Evolutionary conservation across 2,329 filamentous ascomycete species (phyloP).

Genomic region (Beauveria australis): DNA sequence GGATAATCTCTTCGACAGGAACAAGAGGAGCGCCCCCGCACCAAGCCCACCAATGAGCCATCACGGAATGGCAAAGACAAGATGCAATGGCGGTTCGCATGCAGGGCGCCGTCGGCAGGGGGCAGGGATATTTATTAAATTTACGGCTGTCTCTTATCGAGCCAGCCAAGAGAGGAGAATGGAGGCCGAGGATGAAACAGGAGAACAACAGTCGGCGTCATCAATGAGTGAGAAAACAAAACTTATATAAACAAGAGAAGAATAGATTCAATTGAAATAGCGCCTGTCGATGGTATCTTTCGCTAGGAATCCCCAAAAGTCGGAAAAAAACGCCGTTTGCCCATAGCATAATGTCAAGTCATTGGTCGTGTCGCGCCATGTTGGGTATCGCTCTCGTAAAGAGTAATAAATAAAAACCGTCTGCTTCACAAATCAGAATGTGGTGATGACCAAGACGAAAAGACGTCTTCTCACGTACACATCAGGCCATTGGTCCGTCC

Average conservation of each 20-base stretch:
- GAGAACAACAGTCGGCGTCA: not conserved
- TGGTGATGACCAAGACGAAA: not conserved
- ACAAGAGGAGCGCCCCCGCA: not conserved
- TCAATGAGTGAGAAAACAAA: not conserved
- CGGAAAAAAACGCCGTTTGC: slow-evolving; percentile 2
- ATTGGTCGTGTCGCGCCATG: slow-evolving; percentile 5
- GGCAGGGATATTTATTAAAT: no score
- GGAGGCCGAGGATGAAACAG: not conserved
- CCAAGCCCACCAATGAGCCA: not conserved
- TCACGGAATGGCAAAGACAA: not conserved
- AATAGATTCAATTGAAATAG: not conserved
- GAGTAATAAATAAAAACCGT: not conserved
- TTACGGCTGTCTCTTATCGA: not conserved
- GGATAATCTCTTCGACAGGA: not conserved
- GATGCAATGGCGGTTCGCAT: not conserved
- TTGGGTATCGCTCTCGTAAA: slow-evolving; percentile 3
- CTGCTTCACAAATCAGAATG: not conserved
- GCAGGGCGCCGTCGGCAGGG: no score
- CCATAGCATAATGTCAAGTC: slow-evolving; percentile 2
- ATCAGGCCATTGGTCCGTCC: slow-evolving; percentile 1
- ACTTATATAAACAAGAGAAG: not conserved
- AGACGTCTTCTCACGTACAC: not conserved
- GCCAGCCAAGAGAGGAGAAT: not conserved
- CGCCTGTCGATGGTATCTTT: slow-evolving; percentile 10
- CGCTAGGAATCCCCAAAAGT: slow-evolving; percentile 5